These are phyloP conservation scores for Rutstroemia sp. DNA, from an alignment of 2,329 filamentous ascomycete genomes.

Conservation along the genomic window DNA sequence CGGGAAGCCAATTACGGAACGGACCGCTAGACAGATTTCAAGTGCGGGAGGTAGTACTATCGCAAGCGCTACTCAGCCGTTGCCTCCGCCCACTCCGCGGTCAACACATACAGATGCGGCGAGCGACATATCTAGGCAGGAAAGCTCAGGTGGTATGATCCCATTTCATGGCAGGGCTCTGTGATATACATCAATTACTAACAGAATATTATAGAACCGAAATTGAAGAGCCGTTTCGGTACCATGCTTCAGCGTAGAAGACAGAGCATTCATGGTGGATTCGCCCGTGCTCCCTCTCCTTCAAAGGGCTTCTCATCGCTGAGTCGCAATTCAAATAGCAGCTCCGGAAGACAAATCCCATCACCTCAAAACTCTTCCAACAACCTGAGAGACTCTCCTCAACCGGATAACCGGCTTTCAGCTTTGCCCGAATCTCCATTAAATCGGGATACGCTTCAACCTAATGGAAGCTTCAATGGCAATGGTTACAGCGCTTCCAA, in stretches of 20 bases:
- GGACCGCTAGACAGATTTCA: conserved; percentile 23
- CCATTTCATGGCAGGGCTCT: background rate
- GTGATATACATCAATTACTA: background rate
- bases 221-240: conserved; percentile 55
- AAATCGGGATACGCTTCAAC: conserved; percentile 14
- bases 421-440: conserved; percentile 52
- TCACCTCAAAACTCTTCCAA: conserved; percentile 53
- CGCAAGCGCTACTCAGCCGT: conserved; percentile 15
- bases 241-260: conserved; percentile 61
- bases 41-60: conserved; percentile 16
- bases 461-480: conserved; percentile 22
- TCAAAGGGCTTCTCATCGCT: conserved; percentile 48
- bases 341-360: conserved; percentile 42
- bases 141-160: conserved; percentile 5
- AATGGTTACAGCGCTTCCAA: conserved; percentile 26
- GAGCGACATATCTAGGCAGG: conserved; percentile 22
- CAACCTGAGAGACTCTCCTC: conserved; percentile 46
- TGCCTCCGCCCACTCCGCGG: conserved; percentile 22
- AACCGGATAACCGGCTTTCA: conserved; percentile 40
- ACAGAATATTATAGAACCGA: conserved; percentile 37
- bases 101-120: conserved; percentile 23
- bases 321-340: conserved; percentile 53
- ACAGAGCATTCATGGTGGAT: conserved; percentile 59
- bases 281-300: conserved; percentile 45
- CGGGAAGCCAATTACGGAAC: conserved; percentile 30